Conservation (phyloP, 768 basidiomycete species). For the Melanogaster broomeanus region DNA sequence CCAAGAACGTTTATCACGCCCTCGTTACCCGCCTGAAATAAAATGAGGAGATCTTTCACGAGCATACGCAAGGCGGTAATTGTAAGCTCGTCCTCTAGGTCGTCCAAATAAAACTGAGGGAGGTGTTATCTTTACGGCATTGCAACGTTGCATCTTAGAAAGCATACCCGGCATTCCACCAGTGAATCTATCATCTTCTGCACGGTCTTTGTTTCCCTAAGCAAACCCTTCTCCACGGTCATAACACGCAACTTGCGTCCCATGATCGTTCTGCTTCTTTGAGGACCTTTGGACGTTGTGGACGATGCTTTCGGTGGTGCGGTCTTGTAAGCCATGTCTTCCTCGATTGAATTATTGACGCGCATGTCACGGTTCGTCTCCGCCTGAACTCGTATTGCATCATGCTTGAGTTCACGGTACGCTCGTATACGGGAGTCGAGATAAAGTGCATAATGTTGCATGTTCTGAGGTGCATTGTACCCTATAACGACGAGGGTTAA, state of each 20-base stretch:
- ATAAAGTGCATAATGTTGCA: conserved; percentile 86
- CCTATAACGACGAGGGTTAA: conserved; percentile 45
- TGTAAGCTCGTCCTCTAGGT: conserved; percentile 89
- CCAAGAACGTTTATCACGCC: conserved; percentile 85
- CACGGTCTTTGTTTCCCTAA: conserved; percentile 89
- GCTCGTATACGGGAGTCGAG: conserved; percentile 86
- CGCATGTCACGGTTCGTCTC: conserved; percentile 89
- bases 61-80: conserved; percentile 89
- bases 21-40: conserved; percentile 97
- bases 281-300: conserved; percentile 39
- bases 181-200: conserved; percentile 88
- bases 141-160: neutral
- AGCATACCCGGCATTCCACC: conserved; percentile 82
- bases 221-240: conserved; percentile 93
- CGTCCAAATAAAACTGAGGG: conserved; percentile 86
- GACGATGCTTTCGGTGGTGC: conserved; percentile 32
- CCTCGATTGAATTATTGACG: conserved; percentile 60
- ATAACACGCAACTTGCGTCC: conserved; percentile 86
- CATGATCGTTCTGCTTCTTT: conserved; percentile 74
- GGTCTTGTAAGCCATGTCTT: conserved; percentile 43
- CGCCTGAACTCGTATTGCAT: conserved; percentile 90
- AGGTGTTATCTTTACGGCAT: neutral
- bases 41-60: conserved; percentile 91
- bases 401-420: conserved; percentile 90
- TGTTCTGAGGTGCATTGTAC: conserved; percentile 81